These are phyloP conservation scores for Sphagnum magellanicum DNA, from an alignment of 228 moss, liverwort and hornwort species.

Conservation along the genomic window DNA sequence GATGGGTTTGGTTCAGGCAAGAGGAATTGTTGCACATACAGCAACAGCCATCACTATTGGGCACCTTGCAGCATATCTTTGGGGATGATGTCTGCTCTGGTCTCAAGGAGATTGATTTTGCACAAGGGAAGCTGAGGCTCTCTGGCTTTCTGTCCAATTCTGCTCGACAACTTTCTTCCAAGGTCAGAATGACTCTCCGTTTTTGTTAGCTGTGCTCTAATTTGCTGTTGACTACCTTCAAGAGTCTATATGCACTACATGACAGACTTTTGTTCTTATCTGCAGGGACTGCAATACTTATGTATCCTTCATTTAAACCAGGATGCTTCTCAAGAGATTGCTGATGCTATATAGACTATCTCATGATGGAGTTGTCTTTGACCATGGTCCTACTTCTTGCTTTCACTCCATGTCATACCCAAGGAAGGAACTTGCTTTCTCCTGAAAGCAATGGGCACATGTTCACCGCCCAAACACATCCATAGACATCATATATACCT, in stretches of 20 bases:
- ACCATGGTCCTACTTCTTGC: neutral
- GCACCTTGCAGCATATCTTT: slow-evolving; percentile 60
- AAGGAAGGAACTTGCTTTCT: neutral
- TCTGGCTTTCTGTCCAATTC: slow-evolving; percentile 69
- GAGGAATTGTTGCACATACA: slow-evolving; percentile 60
- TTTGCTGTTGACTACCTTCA: neutral
- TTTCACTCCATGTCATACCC: neutral
- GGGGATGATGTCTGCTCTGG: slow-evolving; percentile 52
- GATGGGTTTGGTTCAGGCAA: slow-evolving; percentile 27
- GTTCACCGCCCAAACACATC: neutral
- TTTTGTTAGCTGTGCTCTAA: neutral
- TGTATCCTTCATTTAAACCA: slow-evolving; percentile 64
- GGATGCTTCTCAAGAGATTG: no score
- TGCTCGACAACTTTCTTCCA: slow-evolving; percentile 46
- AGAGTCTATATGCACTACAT: no score
- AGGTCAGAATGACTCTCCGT: slow-evolving; percentile 36
- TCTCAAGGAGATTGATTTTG: slow-evolving; percentile 63
- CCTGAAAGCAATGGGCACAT: neutral
- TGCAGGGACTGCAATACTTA: slow-evolving; percentile 84
- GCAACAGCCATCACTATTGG: slow-evolving; percentile 47
- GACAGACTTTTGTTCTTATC: neutral
- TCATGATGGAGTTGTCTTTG: no score
- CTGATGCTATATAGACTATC: no score
- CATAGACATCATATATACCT: slow-evolving; percentile 18
- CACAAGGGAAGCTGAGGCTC: slow-evolving; percentile 60